These are phyloP conservation scores for Corallochytrium limacisporum DNA, from an alignment of 78 protist species.

Conservation along the genomic window DNA sequence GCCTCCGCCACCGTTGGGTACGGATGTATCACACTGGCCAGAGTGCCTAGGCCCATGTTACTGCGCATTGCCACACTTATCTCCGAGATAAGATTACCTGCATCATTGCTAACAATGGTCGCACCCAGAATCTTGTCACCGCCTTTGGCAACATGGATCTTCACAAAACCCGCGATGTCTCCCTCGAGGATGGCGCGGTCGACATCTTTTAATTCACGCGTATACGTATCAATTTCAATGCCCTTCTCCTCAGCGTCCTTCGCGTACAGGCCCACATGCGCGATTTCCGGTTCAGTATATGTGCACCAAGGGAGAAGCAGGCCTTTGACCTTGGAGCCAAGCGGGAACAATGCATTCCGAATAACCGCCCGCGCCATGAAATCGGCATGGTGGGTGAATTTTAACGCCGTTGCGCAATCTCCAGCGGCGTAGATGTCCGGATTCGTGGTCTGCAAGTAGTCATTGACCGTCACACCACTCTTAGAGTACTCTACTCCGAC, in stretches of 20 bases:
- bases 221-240: not conserved
- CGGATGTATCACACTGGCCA: conserved; percentile 35
- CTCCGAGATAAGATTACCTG: conserved; percentile 44
- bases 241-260: too few species aligned
- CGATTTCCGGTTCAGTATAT: conserved; percentile 39
- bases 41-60: not conserved
- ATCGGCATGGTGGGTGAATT: conserved; percentile 40
- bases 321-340: not conserved
- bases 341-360: conserved; percentile 37
- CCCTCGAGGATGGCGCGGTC: conserved; percentile 31
- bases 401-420: conserved; percentile 1
- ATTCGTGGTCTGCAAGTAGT: conserved; percentile 6
- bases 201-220: not conserved
- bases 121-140: conserved; percentile 25
- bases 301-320: conserved; percentile 33
- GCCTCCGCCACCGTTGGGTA: conserved; percentile 41
- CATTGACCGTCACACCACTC: conserved; percentile 15
- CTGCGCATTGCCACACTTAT: conserved; percentile 22
- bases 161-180: conserved; percentile 19
- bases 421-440: conserved; percentile 28
- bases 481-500: conserved; percentile 15
- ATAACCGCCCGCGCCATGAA: conserved; percentile 29
- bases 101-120: conserved; percentile 32
- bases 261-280: conserved; percentile 35
- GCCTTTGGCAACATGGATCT: not conserved